Evolutionary conservation across 371 early-diverging fungal species (phyloP).

Genomic region (Funneliformis caledonium): DNA sequence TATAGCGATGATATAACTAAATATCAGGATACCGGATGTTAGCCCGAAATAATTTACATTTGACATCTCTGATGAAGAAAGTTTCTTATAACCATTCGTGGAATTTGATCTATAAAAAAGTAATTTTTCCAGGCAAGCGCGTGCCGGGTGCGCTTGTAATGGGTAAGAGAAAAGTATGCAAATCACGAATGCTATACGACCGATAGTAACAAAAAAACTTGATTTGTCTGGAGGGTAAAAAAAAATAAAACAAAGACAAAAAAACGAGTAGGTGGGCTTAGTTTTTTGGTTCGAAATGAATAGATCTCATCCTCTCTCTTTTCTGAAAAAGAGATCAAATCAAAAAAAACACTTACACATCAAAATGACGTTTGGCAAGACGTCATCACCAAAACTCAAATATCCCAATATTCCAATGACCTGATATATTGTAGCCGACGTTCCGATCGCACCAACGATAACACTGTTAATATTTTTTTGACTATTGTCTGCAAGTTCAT

Average conservation of each 20-base stretch:
- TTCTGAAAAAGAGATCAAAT: too few species aligned
- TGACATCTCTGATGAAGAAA: conserved; percentile 30
- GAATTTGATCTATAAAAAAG: conserved; percentile 42
- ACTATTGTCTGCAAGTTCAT: conserved; percentile 87
- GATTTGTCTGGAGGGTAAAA: conserved; percentile 57
- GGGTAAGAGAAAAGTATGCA: conserved; percentile 96
- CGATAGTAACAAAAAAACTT: conserved; percentile 78
- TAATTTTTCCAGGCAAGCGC: conserved; percentile 91
- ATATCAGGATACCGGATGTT: conserved; percentile 72
- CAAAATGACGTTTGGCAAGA: conserved; percentile 88
- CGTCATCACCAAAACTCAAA: conserved; percentile 89
- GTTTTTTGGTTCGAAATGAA: too few species aligned
- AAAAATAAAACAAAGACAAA: too few species aligned
- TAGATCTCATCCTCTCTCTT: too few species aligned
- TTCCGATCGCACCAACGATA: conserved; percentile 75
- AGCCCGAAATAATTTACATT: conserved; percentile 65
- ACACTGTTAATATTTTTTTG: conserved; percentile 65
- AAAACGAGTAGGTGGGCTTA: too few species aligned
- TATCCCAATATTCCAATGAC: conserved; percentile 93
- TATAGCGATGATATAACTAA: conserved; percentile 77
- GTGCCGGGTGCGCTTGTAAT: conserved; percentile 95
- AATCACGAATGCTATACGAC: conserved; percentile 88
- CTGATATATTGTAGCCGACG: conserved; percentile 86
- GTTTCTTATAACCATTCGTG: background rate
- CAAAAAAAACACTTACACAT: conserved; percentile 66